These are phyloP conservation scores for Allium fistulosum DNA, from an alignment of 106 monocot species.

Conservation along the genomic window DNA sequence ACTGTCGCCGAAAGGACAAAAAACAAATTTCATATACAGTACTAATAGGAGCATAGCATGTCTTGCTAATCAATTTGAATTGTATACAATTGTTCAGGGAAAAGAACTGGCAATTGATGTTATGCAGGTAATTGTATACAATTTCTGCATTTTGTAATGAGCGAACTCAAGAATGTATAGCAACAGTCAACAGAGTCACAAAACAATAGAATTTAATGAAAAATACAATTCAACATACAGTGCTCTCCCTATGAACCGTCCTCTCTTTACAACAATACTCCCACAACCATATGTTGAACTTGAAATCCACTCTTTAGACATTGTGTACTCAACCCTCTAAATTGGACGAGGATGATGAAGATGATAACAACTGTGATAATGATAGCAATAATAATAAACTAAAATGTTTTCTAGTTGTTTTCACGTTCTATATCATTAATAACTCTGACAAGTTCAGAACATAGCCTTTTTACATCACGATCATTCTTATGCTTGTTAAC, in stretches of 20 bases:
- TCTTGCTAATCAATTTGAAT: too few relatives aligned
- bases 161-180: background rate
- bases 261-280: background rate
- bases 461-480: slow-evolving; percentile 12
- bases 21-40: too few relatives aligned
- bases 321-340: background rate
- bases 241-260: background rate
- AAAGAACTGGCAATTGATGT: too few relatives aligned
- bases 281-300: background rate
- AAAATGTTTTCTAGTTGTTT: background rate
- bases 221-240: background rate
- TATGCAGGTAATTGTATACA: too few relatives aligned
- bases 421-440: slow-evolving; percentile 9
- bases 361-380: background rate
- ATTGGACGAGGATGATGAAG: background rate
- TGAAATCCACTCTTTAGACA: background rate
- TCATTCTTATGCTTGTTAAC: slow-evolving; percentile 7
- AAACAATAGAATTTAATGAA: background rate
- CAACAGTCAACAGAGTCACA: background rate
- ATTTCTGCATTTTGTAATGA: too few relatives aligned
- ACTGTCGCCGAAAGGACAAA: too few relatives aligned
- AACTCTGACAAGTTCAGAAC: slow-evolving; percentile 6
- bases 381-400: background rate
- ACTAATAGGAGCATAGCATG: too few relatives aligned
- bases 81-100: too few relatives aligned